phyloP scores from a whole-genome alignment of 495 filamentous ascomycete species.

The Pseudotulostoma volvatum region DNA sequence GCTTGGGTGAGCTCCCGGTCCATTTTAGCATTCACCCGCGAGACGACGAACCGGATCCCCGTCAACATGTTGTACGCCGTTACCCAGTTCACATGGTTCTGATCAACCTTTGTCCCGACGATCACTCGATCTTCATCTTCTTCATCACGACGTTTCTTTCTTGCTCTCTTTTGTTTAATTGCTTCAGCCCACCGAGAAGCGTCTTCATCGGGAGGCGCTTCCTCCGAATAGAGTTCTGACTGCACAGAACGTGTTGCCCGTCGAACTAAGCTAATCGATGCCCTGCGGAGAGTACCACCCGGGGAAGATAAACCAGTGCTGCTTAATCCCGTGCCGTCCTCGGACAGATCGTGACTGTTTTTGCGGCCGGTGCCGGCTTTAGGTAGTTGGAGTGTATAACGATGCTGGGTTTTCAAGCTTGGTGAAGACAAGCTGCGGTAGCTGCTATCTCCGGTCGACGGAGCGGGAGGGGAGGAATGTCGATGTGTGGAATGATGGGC shows the following conservation, averaged over 20 bases:
- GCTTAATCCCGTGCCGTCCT: conserved; percentile 47
- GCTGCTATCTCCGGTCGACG: conserved; percentile 27
- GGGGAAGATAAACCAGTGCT: conserved; percentile 82
- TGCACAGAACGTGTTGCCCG: conserved; percentile 70
- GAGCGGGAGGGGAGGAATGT: conserved; percentile 60
- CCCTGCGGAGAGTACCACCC: conserved; percentile 43
- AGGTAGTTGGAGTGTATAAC: conserved; percentile 82
- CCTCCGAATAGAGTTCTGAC: conserved; percentile 68
- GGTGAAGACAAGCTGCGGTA: conserved; percentile 26
- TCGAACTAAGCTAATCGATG: conserved; percentile 67
- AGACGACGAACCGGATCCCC: conserved; percentile 92
- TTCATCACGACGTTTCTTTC: conserved; percentile 66
- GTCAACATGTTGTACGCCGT: conserved; percentile 99
- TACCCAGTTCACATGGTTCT: conserved; percentile 94
- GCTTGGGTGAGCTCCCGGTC: conserved; percentile 73
- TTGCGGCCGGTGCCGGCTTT: conserved; percentile 34
- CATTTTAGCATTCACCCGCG: conserved; percentile 91
- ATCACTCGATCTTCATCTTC: conserved; percentile 88
- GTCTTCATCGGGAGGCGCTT: conserved; percentile 75
- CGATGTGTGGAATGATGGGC: conserved; percentile 38
- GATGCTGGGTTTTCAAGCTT: conserved; percentile 46
- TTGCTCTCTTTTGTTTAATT: conserved; percentile 76
- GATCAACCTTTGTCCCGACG: conserved; percentile 96
- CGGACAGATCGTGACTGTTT: conserved; percentile 37
- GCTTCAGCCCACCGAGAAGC: conserved; percentile 84